Conservation (phyloP, 2,329 filamentous ascomycete species). For the Aspergillus neoniger region DNA sequence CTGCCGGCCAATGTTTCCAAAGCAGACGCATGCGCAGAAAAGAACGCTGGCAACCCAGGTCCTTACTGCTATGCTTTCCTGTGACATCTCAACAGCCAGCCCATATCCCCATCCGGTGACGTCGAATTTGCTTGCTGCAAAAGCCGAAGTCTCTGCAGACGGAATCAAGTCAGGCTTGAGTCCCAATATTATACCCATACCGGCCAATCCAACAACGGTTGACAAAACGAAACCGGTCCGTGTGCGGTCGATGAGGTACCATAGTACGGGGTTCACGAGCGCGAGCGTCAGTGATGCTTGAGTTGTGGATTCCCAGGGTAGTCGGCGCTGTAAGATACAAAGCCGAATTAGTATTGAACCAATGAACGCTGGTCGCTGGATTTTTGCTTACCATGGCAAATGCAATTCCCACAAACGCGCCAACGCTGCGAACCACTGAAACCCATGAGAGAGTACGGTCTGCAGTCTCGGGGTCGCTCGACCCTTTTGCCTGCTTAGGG, state of each 20-base stretch:
- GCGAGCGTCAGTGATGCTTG: constrained; percentile 88
- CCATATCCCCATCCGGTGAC: constrained; percentile 33
- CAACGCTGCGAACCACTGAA: constrained; percentile 67
- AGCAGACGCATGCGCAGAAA: constrained; percentile 93
- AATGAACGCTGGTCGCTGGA: neutral
- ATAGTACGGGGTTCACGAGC: constrained; percentile 87
- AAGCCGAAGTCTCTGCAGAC: constrained; percentile 48
- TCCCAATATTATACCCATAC: constrained; percentile 72
- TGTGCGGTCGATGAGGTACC: constrained; percentile 94
- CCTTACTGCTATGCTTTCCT: constrained; percentile 62
- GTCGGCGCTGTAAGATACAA: constrained; percentile 64
- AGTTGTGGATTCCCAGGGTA: constrained; percentile 93
- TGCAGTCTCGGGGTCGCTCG: constrained; percentile 32
- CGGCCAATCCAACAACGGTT: constrained; percentile 68
- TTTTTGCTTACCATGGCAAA: constrained; percentile 74
- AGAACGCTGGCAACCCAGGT: constrained; percentile 92
- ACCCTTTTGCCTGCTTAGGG: constrained; percentile 24
- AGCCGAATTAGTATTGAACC: constrained; percentile 17
- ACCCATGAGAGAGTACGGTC: constrained; percentile 62
- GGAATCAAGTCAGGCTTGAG: constrained; percentile 79
- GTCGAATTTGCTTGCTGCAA: constrained; percentile 28
- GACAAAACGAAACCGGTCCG: constrained; percentile 81
- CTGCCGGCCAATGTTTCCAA: constrained; percentile 89
- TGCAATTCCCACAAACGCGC: constrained; percentile 71
- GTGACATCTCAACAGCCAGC: constrained; percentile 39